Conservation (phyloP, 2,329 filamentous ascomycete genomes). For the Teratosphaeriaceae sp. region DNA sequence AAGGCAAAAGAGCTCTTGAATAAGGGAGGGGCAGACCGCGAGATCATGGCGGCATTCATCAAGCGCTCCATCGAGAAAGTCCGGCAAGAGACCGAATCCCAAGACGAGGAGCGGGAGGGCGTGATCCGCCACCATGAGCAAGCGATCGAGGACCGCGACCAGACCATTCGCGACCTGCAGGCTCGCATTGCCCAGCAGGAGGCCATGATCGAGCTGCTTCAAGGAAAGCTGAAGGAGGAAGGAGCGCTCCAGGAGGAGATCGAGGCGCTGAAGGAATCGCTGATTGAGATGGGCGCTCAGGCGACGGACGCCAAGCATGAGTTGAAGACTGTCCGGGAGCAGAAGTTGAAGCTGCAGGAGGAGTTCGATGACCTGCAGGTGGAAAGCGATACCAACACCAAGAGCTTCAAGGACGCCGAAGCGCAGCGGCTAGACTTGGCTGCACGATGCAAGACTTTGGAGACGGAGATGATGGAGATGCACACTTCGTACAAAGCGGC, state of each 20-base stretch:
- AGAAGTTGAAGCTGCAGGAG: slow-evolving; percentile 22
- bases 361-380: slow-evolving; percentile 20
- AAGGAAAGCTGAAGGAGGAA: slow-evolving; percentile 20
- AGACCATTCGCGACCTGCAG: slow-evolving; percentile 60
- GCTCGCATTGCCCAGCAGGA: slow-evolving; percentile 70
- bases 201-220: slow-evolving; percentile 64
- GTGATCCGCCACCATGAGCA: slow-evolving; percentile 19
- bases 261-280: slow-evolving; percentile 17
- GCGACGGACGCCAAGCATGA: slow-evolving; percentile 27
- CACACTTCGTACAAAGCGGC: slow-evolving; percentile 22
- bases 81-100: slow-evolving; percentile 9
- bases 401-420: slow-evolving; percentile 23
- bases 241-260: slow-evolving; percentile 21
- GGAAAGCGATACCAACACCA: slow-evolving; percentile 14
- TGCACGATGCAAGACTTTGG: slow-evolving; percentile 38
- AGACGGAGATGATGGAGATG: slow-evolving; percentile 55
- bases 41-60: background rate
- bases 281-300: slow-evolving; percentile 22
- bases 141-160: slow-evolving; percentile 53
- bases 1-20: slow-evolving; percentile 15
- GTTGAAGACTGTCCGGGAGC: slow-evolving; percentile 18
- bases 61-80: slow-evolving; percentile 5
- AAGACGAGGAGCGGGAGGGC: slow-evolving; percentile 16
- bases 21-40: background rate
- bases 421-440: slow-evolving; percentile 17